phyloP scores from a whole-genome alignment of 805 yeast species.

The Starmera quercuum region DNA sequence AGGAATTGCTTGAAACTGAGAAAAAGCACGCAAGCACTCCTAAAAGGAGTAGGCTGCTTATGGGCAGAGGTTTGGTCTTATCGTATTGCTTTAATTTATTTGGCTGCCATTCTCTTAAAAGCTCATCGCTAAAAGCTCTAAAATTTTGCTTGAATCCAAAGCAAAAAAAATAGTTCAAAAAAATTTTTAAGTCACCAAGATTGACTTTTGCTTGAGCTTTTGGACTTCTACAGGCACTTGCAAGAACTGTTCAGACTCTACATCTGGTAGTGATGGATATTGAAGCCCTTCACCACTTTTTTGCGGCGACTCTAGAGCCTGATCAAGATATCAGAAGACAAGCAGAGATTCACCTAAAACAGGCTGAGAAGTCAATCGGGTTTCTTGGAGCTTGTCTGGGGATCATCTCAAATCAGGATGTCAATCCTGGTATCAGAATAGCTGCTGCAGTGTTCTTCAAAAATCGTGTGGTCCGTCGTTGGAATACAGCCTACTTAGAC shows the following conservation, averaged over 20 bases:
- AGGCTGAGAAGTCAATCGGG: slow-evolving; percentile 54
- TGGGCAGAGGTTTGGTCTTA: too few species aligned
- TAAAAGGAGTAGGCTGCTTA: too few species aligned
- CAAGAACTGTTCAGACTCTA: background rate
- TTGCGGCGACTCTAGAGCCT: slow-evolving; percentile 70
- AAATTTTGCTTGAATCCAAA: too few species aligned
- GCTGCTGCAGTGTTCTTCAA: slow-evolving; percentile 83
- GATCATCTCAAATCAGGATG: slow-evolving; percentile 49
- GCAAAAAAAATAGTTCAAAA: too few species aligned
- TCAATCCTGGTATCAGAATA: slow-evolving; percentile 43
- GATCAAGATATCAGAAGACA: slow-evolving; percentile 51
- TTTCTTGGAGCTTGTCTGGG: slow-evolving; percentile 80
- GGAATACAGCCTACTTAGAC: slow-evolving; percentile 38
- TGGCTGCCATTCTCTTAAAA: too few species aligned
- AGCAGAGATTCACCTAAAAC: slow-evolving; percentile 63
- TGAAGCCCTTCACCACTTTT: slow-evolving; percentile 59
- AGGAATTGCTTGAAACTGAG: too few species aligned
- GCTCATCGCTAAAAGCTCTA: too few species aligned
- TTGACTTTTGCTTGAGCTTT: too few species aligned
- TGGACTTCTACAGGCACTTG: background rate
- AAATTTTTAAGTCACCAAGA: too few species aligned
- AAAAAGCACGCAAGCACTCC: too few species aligned
- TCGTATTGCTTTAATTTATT: too few species aligned
- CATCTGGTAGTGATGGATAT: slow-evolving; percentile 48
- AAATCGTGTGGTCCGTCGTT: slow-evolving; percentile 57